Base-by-base conservation (phyloP, 1,139 yeast genomes). In the Scheffersomyces segobiensis region DNA sequence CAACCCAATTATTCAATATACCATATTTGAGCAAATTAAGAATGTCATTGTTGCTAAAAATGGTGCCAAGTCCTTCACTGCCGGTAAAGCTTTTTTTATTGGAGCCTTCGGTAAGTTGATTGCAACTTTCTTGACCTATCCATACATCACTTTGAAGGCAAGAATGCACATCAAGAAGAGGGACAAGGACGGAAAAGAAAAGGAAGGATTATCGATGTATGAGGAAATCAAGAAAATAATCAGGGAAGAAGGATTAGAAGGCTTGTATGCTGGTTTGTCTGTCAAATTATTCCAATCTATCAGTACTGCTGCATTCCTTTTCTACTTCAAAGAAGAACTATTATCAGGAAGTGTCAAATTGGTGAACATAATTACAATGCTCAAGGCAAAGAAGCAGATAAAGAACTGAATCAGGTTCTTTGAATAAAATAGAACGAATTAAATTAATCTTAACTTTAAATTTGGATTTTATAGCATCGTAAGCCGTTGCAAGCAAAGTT, bases 1-100 rank as follows among this genome's bases (percentile, higher is more conserved):
- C 64, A 93, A 93, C 71, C 98, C 98, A 51, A 89, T 93, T 62
- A 88, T 93, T 63, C 98, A 93, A 73, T 93, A 93, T 77, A 91
- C 98, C 56, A 86, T 91, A 54, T 93, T 89, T 72, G 98, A 93
- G 76, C 97, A 92, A 74, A 73, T 91, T 66, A 88, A 89, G 71
- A 91, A 89, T 67, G 66, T 81, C 19, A 81, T 93, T 46, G 77
- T 86, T 59, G 85, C 85, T 62, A 79, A 74, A 54, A 83, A 85
- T 55, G 87, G 85, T 53, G 72, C 75, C 57, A 67, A 67, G 59
- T 71, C 80, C 54, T 74, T 86, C 68, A 77, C 84, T 32, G 83
- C 96, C 3, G 64, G 81, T 53, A 91, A 91, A 72, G 97, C 97
- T 6, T 91, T 93, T 68, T 77, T 90, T 65, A 81, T 93, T 61